A percentile compares a stretch with the other conserved stretches of the same genome.
phyloP scores from a whole-genome alignment of 352 stramenopile genomes.

The Globisporangium emineosum region DNA sequence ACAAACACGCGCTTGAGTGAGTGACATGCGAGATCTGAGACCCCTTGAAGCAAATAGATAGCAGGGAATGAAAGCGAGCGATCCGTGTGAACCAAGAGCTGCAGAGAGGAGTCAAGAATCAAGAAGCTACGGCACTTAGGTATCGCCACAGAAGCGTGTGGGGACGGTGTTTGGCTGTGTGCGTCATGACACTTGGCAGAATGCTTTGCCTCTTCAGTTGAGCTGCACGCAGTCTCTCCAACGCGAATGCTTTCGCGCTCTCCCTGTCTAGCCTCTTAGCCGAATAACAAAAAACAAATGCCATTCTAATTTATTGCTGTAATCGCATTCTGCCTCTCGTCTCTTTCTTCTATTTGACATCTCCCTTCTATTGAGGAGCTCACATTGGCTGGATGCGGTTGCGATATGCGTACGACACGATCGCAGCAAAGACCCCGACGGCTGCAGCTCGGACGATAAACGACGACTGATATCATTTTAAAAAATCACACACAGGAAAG shows the following conservation, averaged over 20 bases:
- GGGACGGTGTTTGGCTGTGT: no score
- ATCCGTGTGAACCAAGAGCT: background rate
- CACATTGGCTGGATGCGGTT: constrained; percentile 20
- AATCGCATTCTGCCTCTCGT: background rate
- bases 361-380: background rate
- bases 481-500: background rate
- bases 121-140: background rate
- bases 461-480: background rate
- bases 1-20: background rate
- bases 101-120: background rate
- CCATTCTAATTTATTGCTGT: constrained; percentile 12
- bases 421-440: constrained; percentile 13
- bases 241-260: background rate
- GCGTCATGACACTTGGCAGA: background rate
- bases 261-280: background rate
- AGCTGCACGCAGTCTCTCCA: background rate
- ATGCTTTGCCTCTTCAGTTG: background rate
- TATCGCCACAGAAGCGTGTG: background rate
- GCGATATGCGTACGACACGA: constrained; percentile 15
- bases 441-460: constrained; percentile 15
- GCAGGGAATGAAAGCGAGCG: background rate
- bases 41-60: background rate
- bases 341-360: background rate
- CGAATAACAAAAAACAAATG: background rate
- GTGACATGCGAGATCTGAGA: background rate